phyloP scores from a whole-genome alignment of 2,329 filamentous ascomycete genomes.

The Xylariaceae sp. region DNA sequence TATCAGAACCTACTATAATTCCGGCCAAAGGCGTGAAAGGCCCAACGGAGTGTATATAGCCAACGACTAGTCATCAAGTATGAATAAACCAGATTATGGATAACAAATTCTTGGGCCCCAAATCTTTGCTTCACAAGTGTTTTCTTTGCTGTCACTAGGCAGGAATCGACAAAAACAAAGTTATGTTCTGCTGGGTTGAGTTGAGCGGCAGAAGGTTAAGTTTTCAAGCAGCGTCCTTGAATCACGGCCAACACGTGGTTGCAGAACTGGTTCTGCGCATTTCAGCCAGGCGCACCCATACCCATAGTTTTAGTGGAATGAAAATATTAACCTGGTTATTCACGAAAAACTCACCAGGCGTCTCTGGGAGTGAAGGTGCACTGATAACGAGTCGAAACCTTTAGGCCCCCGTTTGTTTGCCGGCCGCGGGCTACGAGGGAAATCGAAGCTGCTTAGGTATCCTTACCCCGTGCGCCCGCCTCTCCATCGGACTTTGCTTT shows the following conservation, averaged over 20 bases:
- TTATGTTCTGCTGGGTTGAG: background rate
- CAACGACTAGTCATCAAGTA: slow-evolving; percentile 8
- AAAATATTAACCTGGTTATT: background rate
- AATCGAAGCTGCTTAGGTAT: too few relatives aligned
- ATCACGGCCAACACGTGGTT: background rate
- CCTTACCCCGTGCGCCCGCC: too few relatives aligned
- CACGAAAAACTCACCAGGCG: background rate
- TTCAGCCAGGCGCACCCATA: background rate
- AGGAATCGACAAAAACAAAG: background rate
- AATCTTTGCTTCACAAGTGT: background rate
- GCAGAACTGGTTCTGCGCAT: background rate
- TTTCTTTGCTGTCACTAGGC: background rate
- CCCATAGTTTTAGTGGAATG: background rate
- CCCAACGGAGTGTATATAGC: slow-evolving; percentile 9
- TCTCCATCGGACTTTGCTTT: too few relatives aligned
- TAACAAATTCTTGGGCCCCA: background rate
- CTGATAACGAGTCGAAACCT: too few relatives aligned
- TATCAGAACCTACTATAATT: background rate
- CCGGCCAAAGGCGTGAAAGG: background rate
- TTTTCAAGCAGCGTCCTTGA: background rate
- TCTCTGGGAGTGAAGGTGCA: background rate
- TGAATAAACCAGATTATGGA: slow-evolving; percentile 6
- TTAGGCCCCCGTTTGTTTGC: too few relatives aligned
- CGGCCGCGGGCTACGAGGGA: too few relatives aligned
- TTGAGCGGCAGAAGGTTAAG: background rate